A percentile compares a stretch with the other conserved stretches of the same genome.
These are phyloP conservation scores for Oxytropis ochrocephala DNA, from an alignment of 306 rosid genomes.

Conservation along the genomic window DNA sequence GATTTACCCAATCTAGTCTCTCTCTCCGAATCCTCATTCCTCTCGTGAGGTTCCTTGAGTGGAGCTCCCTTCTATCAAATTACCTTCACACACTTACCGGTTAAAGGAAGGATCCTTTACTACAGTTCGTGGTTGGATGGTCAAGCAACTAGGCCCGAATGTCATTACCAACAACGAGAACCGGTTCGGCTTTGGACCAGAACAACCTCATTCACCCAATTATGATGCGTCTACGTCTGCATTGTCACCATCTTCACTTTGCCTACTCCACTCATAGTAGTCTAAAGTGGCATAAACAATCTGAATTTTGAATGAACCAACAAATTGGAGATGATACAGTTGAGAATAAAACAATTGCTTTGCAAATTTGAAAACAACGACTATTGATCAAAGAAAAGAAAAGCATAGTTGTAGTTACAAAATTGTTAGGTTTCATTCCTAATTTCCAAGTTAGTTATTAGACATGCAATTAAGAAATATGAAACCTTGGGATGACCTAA, in stretches of 20 bases:
- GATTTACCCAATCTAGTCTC: too few species aligned
- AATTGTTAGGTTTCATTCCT: background rate
- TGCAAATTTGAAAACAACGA: background rate
- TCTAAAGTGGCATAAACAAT: slow-evolving; percentile 68
- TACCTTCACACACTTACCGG: slow-evolving; percentile 52
- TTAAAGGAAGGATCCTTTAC: slow-evolving; percentile 67
- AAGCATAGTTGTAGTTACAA: background rate
- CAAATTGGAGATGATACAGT: background rate
- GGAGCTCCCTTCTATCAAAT: too few species aligned
- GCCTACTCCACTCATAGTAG: slow-evolving; percentile 52
- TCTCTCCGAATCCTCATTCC: too few species aligned
- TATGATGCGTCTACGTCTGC: slow-evolving; percentile 63
- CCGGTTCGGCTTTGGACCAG: slow-evolving; percentile 65
- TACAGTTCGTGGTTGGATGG: slow-evolving; percentile 61
- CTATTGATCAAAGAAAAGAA: background rate
- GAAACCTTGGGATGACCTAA: background rate
- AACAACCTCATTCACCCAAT: slow-evolving; percentile 94
- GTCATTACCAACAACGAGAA: slow-evolving; percentile 39
- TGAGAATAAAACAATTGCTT: background rate
- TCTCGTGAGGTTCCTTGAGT: too few species aligned
- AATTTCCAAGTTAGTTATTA: background rate
- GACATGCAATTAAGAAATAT: background rate
- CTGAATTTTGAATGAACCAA: slow-evolving; percentile 34
- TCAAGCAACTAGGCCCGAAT: slow-evolving; percentile 39
- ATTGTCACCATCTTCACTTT: slow-evolving; percentile 38